Percentiles rank a stretch among this genome's conserved stretches.
phyloP scores from a whole-genome alignment of 116 monocot genomes.

The Trichopus zeylanicus region DNA sequence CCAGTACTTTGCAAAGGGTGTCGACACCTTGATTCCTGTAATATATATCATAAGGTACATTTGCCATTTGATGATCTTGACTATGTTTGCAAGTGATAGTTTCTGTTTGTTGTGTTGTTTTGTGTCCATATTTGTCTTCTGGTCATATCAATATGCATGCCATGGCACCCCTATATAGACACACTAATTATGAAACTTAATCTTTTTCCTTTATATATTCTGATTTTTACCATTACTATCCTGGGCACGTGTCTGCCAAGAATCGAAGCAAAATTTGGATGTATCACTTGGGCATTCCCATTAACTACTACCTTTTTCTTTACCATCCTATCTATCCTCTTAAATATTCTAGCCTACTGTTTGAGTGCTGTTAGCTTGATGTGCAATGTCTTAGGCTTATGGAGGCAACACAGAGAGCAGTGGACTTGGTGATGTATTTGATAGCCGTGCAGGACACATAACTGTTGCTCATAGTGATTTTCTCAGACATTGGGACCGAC shows the following conservation, averaged over 20 bases:
- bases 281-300: background rate
- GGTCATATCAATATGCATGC: no score
- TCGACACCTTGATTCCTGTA: conserved; percentile 73
- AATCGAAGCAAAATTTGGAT: no score
- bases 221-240: no score
- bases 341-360: no score
- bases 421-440: conserved; percentile 76
- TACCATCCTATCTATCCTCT: background rate
- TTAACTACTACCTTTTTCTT: background rate
- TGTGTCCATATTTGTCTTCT: no score
- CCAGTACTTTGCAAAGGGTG: conserved; percentile 60
- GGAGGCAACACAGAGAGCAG: conserved; percentile 54
- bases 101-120: no score
- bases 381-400: conserved; percentile 42
- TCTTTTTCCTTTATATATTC: no score
- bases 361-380: background rate
- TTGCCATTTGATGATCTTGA: no score
- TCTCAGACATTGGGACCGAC: conserved; percentile 74
- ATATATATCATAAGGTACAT: conserved; percentile 85
- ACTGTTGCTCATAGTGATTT: conserved; percentile 45
- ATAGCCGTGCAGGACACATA: conserved; percentile 52
- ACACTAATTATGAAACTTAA: no score
- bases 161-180: no score
- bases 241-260: no score
- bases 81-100: no score